Evolutionary conservation across 768 basidiomycete species (phyloP).

Genomic region (Termitomyces sp.): DNA sequence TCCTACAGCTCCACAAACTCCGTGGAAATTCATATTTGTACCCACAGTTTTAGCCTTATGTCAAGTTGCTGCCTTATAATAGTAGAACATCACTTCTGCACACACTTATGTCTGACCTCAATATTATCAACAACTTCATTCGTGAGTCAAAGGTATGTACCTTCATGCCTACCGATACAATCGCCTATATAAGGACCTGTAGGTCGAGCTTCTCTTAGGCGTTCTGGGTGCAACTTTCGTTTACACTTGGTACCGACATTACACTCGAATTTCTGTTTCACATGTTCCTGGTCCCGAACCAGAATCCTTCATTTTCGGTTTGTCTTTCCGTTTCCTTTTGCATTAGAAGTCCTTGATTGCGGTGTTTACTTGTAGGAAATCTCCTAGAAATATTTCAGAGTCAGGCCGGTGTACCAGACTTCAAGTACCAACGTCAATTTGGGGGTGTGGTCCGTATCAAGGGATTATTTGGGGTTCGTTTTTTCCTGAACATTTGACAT

Average conservation of each 20-base stretch:
- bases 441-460: slow-evolving; percentile 48
- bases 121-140: not conserved
- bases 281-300: slow-evolving; percentile 44
- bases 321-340: not conserved
- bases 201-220: slow-evolving; percentile 7
- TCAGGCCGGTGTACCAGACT: slow-evolving; percentile 45
- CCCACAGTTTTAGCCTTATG: not conserved
- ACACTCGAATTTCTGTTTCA: slow-evolving; percentile 33
- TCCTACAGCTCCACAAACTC: not conserved
- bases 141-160: not conserved
- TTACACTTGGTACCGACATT: slow-evolving; percentile 27
- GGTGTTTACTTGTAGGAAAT: slow-evolving; percentile 30
- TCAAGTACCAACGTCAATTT: slow-evolving; percentile 43
- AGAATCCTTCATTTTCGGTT: slow-evolving; percentile 44
- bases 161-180: not conserved
- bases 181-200: not conserved
- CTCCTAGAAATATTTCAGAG: slow-evolving; percentile 44
- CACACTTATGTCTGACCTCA: not conserved
- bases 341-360: not conserved
- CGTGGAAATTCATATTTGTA: not conserved
- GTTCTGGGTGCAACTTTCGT: slow-evolving; percentile 14
- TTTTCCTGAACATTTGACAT: not conserved
- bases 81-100: not conserved
- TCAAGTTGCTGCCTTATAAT: not conserved
- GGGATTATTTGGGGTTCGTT: slow-evolving; percentile 40